Conservation (phyloP, 2,329 filamentous ascomycete genomes). For the Pyrenophora tritici-repentis region DNA sequence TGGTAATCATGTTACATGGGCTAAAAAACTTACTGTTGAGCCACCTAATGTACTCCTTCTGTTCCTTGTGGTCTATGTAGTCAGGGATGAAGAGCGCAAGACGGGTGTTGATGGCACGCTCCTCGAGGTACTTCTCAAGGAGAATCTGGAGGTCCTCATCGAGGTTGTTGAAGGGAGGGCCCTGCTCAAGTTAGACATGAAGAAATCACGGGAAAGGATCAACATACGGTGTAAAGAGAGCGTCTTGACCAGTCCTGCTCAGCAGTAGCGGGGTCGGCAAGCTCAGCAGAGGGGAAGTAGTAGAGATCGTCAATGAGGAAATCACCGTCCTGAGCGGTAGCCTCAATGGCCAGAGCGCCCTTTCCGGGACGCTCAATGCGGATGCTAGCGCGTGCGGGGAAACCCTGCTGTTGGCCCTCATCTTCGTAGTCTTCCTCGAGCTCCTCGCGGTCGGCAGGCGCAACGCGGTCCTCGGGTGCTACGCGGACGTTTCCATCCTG, state of each 20-base stretch:
- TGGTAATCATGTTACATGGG: neutral
- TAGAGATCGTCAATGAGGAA: conserved; percentile 90
- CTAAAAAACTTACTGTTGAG: conserved; percentile 60
- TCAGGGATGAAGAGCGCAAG: conserved; percentile 91
- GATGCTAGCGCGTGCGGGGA: conserved; percentile 83
- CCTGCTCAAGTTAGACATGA: conserved; percentile 43
- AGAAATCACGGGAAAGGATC: neutral
- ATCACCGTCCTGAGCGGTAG: conserved; percentile 81
- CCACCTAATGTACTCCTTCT: conserved; percentile 94
- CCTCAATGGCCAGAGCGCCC: conserved; percentile 85
- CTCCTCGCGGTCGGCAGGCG: conserved; percentile 63
- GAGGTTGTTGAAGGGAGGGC: conserved; percentile 89
- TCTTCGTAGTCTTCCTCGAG: conserved; percentile 62
- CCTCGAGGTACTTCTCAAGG: conserved; percentile 91
- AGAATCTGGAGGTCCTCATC: conserved; percentile 94
- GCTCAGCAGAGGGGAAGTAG: conserved; percentile 77
- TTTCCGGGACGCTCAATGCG: conserved; percentile 85
- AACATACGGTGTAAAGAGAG: conserved; percentile 69
- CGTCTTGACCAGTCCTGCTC: conserved; percentile 78
- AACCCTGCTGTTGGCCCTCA: conserved; percentile 60
- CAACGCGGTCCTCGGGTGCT: conserved; percentile 60
- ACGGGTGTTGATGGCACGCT: conserved; percentile 85
- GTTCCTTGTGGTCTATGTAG: conserved; percentile 98
- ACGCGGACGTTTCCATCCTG: conserved; percentile 59
- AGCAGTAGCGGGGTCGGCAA: conserved; percentile 75